phyloP scores from a whole-genome alignment of 495 filamentous ascomycete species.

The Neurospora sp. region DNA sequence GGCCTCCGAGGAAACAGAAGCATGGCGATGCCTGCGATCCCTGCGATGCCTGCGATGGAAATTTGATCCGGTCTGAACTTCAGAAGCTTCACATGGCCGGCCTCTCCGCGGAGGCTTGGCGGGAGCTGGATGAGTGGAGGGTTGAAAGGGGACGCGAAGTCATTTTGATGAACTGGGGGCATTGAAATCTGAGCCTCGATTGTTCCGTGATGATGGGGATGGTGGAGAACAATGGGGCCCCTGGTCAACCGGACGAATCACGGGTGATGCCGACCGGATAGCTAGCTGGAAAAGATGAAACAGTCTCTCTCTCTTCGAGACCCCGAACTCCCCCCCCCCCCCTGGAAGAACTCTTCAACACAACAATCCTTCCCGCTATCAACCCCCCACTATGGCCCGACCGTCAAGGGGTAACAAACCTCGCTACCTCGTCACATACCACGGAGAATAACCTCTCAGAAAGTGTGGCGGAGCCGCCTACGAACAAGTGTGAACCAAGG shows the following conservation, averaged over 20 bases:
- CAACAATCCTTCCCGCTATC: too few relatives aligned
- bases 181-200: background rate
- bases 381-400: too few relatives aligned
- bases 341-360: background rate
- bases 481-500: background rate
- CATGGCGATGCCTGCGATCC: background rate
- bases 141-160: background rate
- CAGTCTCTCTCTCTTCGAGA: background rate
- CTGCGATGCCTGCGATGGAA: background rate
- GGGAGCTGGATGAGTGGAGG: background rate
- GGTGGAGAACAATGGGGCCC: background rate
- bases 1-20: background rate
- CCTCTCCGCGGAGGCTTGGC: background rate
- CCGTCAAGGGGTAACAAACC: background rate
- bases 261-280: background rate
- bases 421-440: background rate
- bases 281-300: background rate
- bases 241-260: background rate
- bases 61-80: background rate
- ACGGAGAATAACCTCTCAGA: background rate
- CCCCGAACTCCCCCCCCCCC: background rate
- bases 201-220: background rate
- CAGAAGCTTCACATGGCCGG: background rate
- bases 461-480: background rate
- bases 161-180: background rate